Evolutionary conservation across 192 early-diverging fungal species (phyloP), one percentile per base, ranked within the genome.

Genomic region (Coemansia sp.): DNA sequence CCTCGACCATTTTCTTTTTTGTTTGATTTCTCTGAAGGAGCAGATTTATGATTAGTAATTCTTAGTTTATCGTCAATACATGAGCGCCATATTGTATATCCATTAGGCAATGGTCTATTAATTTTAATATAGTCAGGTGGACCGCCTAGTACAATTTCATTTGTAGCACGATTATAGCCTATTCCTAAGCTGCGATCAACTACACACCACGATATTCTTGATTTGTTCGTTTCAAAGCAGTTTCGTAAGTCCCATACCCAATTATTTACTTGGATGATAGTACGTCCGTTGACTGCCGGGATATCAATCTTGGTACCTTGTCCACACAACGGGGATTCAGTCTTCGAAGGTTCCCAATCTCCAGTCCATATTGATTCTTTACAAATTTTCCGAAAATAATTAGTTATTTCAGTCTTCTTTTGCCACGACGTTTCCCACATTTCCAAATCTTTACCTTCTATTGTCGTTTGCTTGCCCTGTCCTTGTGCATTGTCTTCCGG

Each of bases 341-440:
- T 36, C 34, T 36, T 36, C 34, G 34, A 36, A 7, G 34, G 7
- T 7, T 36, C 34, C 34, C 34, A 36, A 36, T 36, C 34, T 36
- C 34, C 34, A 36, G 34, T 36, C 34, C 34, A 36, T 36, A 36
- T 36, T 36, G 34, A 36, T 36, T 36, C 34, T 36, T 36, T 36
- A 36, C 34, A 36, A 6, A 36, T 36, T 36, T 36, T 36, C 34
- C 34, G 34, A 40, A 70, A 29, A 22, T 70, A 63, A 11, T 15
- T 57, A 34, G 61, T 57, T 20, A 70, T 70, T 65, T 34, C 24
- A 10, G 40, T 8, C 44, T 70, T 63, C 49, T 70, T 70, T 63
- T 41, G 29, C 43, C 63, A 70, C 29, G 68, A 36, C n/a, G 68
- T 70, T 64, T 70, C 59, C 40, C 63, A 70, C 68, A 70, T 70